Evolutionary conservation across 2,329 filamentous ascomycete genomes (phyloP), one percentile per base, ranked within the genome.

Genomic region (Aureobasidium sp.): DNA sequence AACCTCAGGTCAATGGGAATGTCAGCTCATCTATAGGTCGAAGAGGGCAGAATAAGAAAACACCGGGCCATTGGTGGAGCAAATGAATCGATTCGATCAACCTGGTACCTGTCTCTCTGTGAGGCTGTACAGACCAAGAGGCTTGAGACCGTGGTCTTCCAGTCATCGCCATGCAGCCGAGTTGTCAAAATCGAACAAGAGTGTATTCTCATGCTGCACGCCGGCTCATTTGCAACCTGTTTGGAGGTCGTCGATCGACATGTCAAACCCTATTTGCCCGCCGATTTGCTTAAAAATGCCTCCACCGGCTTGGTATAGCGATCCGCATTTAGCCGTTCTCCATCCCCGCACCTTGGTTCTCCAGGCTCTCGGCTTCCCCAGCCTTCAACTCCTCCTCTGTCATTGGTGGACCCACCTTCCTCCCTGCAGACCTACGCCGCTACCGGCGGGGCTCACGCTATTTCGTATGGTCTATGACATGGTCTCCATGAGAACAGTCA

Each of bases 1-100:
- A 41, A 17, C n/a, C 46, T 29, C 48, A 62, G 9, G 20, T 12
- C 32, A 62, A 62, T 20, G 50, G 50, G 8, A 55, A 41, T n/a
- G 17, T 24, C 20, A 56, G 20, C 32, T 26, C 50, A 15, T 29
- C 60, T 12, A 15, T 34, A 20, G 27, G 47, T 47, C 60, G 60
- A n/a, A 55, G 29, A 62, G 43, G 48, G 29, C 60, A 62, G 20
- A 56, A 50, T 29, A 51, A 56, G 60, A 62, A 50, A 47, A 20
- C 39, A 48, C 29, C 60, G 17, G 60, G 48, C 8, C 60, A 62
- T 44, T 62, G 60, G 60, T 62, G 60, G 60, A 56, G 50, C 43
- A 47, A 62, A 56, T 62, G 60, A 62, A 34, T 41, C 39, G 12
- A 26, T 46, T 34, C 29, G 12, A 5, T 6, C 5, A 46, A 7